Base-by-base conservation (phyloP, 2,329 filamentous ascomycete genomes). In the Teratosphaeria nubilosa region DNA sequence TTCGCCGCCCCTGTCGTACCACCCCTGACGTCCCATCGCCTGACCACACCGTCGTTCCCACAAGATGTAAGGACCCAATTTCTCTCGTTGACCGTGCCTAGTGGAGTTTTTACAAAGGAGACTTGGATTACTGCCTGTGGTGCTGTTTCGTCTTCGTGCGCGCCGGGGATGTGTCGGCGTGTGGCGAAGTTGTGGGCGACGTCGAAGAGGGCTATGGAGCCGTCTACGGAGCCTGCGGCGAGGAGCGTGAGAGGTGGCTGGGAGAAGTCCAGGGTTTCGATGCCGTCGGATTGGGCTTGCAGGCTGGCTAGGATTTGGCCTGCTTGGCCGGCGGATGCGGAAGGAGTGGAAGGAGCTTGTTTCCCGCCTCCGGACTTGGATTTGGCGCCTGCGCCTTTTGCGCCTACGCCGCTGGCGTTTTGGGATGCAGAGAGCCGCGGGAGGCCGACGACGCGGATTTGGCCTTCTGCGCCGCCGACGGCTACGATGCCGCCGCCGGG, bases 41-140 rank as follows among this genome's bases (percentile, higher is more conserved):
- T 81, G 22, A 99, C 84, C 0, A 91, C 90, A 20, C 94, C 92
- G 68, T 99, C 94, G 80, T 96, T 90, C 9, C 94, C 94, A 65
- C 86, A 91, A 63, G 85, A 90, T 1, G 92, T 97, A 56, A 97
- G 77, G 61, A 95, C 70, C 85, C 84, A 92, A 24, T 59, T 70
- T 64, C 75, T 53, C 51, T 66, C 59, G 55, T 67, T 70, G 30
- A 62, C 58, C 16, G 63, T 66, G 4, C 68, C 64, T 71, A 70
- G 61, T 14, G 63, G 60, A 14, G 65, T 76, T 69, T 78, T 78
- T 59, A 95, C 82, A 68, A 96, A 99, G 60, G 96, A 90, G 4
- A 97, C 85, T 75, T 95, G 92, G 61, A 97, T 92, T 22, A 99
- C 90, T 1, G 90, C 87, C 11, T 48, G 41, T 16, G 41, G n/a